Evolutionary conservation across 23 red algal genomes (phyloP).

Genomic region (Agarophyton chilense): DNA sequence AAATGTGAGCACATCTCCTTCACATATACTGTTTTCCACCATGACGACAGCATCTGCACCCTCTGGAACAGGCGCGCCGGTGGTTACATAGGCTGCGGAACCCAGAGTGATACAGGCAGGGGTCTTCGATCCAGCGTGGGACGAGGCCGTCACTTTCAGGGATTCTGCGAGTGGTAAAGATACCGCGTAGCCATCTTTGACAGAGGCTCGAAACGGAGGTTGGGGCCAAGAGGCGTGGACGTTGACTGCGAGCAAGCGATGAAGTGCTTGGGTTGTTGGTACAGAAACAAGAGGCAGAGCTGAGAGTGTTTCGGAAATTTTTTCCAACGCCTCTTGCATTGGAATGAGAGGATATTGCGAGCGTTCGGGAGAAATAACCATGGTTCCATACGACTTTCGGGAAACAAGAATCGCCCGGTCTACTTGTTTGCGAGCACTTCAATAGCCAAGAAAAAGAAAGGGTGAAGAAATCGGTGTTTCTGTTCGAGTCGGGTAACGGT

Average conservation of each 20-base stretch:
- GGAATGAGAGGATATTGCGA: constrained; percentile 53
- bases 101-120: constrained; percentile 13
- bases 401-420: no score
- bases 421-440: no score
- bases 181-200: constrained; percentile 68
- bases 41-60: constrained; percentile 91
- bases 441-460: no score
- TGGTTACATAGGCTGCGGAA: constrained; percentile 79
- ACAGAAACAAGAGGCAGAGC: constrained; percentile 36
- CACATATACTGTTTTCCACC: constrained; percentile 72
- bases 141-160: constrained; percentile 7
- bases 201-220: constrained; percentile 57
- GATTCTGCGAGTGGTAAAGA: not conserved
- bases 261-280: constrained; percentile 18
- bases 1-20: constrained; percentile 36
- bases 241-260: constrained; percentile 26
- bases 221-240: constrained; percentile 41
- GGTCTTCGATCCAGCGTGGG: not conserved
- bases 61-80: constrained; percentile 81
- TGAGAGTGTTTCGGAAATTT: constrained; percentile 23
- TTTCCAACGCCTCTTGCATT: constrained; percentile 50
- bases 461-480: no score
- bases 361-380: constrained; percentile 26
- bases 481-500: no score
- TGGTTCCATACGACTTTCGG: not conserved